phyloP scores from a whole-genome alignment of 2,329 filamentous ascomycete genomes.

The Coniella vitis region DNA sequence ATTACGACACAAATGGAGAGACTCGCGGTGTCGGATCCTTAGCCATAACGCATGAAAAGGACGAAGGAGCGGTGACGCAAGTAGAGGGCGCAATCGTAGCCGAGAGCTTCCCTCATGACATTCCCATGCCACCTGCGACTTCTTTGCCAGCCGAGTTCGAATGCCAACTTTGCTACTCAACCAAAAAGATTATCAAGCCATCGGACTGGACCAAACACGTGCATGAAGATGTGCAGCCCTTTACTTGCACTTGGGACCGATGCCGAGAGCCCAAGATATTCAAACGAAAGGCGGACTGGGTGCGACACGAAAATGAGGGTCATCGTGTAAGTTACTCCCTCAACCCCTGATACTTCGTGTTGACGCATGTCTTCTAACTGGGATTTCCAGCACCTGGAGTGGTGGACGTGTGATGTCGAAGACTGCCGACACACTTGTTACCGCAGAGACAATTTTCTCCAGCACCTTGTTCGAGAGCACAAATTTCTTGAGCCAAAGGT shows the following conservation, averaged over 20 bases:
- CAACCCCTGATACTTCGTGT: not conserved
- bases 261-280: slow-evolving; percentile 86
- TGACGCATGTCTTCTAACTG: not conserved
- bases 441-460: slow-evolving; percentile 85
- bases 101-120: slow-evolving; percentile 72
- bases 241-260: slow-evolving; percentile 81
- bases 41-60: slow-evolving; percentile 44
- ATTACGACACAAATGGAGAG: slow-evolving; percentile 54
- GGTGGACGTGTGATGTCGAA: slow-evolving; percentile 78
- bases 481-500: slow-evolving; percentile 76
- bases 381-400: slow-evolving; percentile 59
- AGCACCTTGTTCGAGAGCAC: slow-evolving; percentile 87
- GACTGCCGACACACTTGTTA: slow-evolving; percentile 80
- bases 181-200: slow-evolving; percentile 81
- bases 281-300: slow-evolving; percentile 94
- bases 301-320: slow-evolving; percentile 85
- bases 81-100: slow-evolving; percentile 62
- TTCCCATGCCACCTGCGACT: slow-evolving; percentile 72
- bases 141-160: slow-evolving; percentile 82
- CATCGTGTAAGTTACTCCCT: slow-evolving; percentile 47
- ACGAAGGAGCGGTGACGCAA: slow-evolving; percentile 60
- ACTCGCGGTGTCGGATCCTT: slow-evolving; percentile 52
- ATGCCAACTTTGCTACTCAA: slow-evolving; percentile 78
- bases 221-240: slow-evolving; percentile 87
- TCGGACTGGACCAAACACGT: slow-evolving; percentile 98